Base-by-base conservation (phyloP, 2,329 filamentous ascomycete genomes). In the Rhytidhysteron rufulum region DNA sequence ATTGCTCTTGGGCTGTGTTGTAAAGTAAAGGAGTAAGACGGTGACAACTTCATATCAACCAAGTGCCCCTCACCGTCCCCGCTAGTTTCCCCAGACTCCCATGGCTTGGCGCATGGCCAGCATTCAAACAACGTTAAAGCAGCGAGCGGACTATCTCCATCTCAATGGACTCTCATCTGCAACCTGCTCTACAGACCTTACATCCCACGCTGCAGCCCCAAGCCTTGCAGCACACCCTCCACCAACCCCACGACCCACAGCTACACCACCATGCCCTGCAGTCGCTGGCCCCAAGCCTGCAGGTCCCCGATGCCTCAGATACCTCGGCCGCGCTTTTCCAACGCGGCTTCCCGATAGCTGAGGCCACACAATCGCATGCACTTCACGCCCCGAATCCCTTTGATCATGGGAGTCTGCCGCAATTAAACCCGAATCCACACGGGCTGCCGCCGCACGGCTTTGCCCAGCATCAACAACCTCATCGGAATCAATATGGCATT, bases 291-390 rank as follows among this genome's bases (percentile, higher is more conserved):
- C 67, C 51, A 11, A 52, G 38, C 38, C 60, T 74, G 19, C 63
- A 67, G 44, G 53, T 51, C 37, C 63, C 74, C 42, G 66, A 71
- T 41, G 54, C 64, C 34, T 56, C 60, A 42, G 60, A 68, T 40
- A 43, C 62, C 2, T 40, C 41, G 20, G 47, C 39, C 31, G n/a
- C n/a, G n/a, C 45, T 53, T 45, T 57, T 62, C 39, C 49, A 50
- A 31, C 51, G 51, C 32, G 49, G 50, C 34, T 49, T 51, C 43
- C 37, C 40, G 36, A 38, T 59, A 35, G 43, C 41, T 42, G 51
- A 42, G 11, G 41, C 51, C 37, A 42, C 47, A 31, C 54, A 53
- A 13, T 32, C 50, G 20, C 55, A 60, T 37, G 46, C 45, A 34
- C 40, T 59, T 27, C 56, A 62, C 29, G 40, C 40, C 13, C 37